phyloP scores from a whole-genome alignment of 495 filamentous ascomycete species.

The Collariella sp. region DNA sequence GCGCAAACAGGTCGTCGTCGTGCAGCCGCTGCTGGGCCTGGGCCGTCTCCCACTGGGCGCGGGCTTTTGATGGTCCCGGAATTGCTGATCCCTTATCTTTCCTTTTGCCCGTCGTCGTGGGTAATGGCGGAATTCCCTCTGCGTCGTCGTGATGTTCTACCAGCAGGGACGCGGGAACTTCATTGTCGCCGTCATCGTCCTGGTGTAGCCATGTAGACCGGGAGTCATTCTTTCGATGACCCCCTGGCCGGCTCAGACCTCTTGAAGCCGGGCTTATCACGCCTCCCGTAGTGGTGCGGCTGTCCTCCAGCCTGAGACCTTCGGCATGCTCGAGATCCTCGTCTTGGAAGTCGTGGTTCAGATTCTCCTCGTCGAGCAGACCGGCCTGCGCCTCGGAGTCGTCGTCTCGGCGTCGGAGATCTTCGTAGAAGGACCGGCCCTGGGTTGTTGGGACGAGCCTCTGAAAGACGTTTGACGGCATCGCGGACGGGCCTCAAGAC shows the following conservation, averaged over 20 bases:
- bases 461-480: constrained; percentile 72
- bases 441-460: constrained; percentile 57
- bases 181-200: constrained; percentile 76
- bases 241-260: constrained; percentile 7
- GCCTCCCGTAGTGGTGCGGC: constrained; percentile 48
- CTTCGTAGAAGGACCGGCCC: constrained; percentile 63
- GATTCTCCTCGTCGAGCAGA: constrained; percentile 62
- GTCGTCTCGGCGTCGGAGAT: constrained; percentile 54
- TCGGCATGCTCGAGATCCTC: constrained; percentile 57
- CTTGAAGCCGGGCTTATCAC: not conserved
- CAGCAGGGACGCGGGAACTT: constrained; percentile 82
- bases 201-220: constrained; percentile 33
- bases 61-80: constrained; percentile 46
- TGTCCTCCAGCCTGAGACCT: constrained; percentile 56
- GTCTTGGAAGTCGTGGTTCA: constrained; percentile 57
- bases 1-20: constrained; percentile 30
- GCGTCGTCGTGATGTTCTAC: constrained; percentile 49
- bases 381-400: constrained; percentile 62
- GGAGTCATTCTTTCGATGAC: constrained; percentile 7
- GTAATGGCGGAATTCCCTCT: constrained; percentile 4
- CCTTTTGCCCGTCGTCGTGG: constrained; percentile 9
- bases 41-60: constrained; percentile 59
- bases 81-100: constrained; percentile 22
- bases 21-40: constrained; percentile 55
- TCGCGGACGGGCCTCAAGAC: constrained; percentile 22